Evolutionary conservation across 1,139 yeast genomes (phyloP).

Genomic region (Candida glucosophila): DNA sequence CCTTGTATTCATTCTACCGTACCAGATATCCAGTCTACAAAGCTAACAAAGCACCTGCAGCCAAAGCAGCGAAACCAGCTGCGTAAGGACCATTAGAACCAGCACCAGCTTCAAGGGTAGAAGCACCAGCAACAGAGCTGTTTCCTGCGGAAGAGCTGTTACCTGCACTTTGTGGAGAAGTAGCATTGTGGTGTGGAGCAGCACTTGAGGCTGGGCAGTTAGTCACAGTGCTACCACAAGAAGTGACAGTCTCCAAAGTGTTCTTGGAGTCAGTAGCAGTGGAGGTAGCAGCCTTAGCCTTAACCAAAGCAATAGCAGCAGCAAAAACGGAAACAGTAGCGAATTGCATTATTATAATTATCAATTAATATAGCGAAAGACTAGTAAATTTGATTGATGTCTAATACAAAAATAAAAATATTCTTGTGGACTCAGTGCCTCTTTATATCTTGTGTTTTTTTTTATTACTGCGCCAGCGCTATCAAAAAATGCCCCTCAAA

Average conservation of each 20-base stretch:
- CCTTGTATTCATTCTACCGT: too few relatives aligned
- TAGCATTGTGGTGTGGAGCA: conserved; percentile 23
- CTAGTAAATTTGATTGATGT: conserved; percentile 22
- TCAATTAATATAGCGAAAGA: conserved; percentile 26
- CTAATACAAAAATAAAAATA: too few relatives aligned
- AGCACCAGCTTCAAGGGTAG: conserved; percentile 34
- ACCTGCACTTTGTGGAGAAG: conserved; percentile 9
- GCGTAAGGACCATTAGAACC: conserved; percentile 24
- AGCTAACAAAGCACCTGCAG: conserved; percentile 47
- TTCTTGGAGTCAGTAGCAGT: conserved; percentile 22
- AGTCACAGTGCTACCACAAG: conserved; percentile 30
- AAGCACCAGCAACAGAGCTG: conserved; percentile 23
- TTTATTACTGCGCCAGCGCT: too few relatives aligned
- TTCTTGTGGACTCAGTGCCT: too few relatives aligned
- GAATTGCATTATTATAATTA: conserved; percentile 30
- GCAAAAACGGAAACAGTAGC: conserved; percentile 35
- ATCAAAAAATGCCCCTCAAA: too few relatives aligned
- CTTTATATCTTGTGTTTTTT: too few relatives aligned
- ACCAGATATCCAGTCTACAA: too few relatives aligned
- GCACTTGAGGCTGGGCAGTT: conserved; percentile 32
- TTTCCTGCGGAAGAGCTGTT: conserved; percentile 11
- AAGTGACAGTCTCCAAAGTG: conserved; percentile 34
- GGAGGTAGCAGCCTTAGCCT: conserved; percentile 26
- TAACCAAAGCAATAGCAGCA: conserved; percentile 32
- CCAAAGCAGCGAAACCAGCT: conserved; percentile 43